Conservation (phyloP, 208 protist species). For the Acanthamoeba castellanii region DNA sequence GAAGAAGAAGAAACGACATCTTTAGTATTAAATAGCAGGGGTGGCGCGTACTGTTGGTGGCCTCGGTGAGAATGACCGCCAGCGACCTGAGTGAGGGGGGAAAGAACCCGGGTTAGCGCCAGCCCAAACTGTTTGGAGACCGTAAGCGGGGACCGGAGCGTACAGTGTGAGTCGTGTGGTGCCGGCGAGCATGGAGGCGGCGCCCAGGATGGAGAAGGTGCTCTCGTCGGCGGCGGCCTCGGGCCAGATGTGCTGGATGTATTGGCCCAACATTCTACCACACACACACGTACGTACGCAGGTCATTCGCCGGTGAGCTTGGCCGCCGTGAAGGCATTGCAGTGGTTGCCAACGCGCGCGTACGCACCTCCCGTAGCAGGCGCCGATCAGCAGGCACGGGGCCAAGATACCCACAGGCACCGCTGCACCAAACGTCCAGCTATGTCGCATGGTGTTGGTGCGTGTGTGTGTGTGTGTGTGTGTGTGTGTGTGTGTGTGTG, state of each 20-base stretch:
- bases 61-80: slow-evolving; percentile 39
- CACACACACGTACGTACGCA: not conserved
- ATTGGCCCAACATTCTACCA: slow-evolving; percentile 40
- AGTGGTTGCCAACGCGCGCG: too few species aligned
- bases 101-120: not conserved
- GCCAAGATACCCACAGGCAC: slow-evolving; percentile 27
- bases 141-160: not conserved
- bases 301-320: not conserved
- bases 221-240: slow-evolving; percentile 28
- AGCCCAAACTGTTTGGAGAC: not conserved
- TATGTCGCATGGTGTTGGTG: not conserved
- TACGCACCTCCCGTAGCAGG: slow-evolving; percentile 4
- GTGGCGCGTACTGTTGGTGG: slow-evolving; percentile 40
- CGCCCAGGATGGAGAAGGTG: slow-evolving; percentile 35
- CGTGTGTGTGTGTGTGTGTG: too few species aligned
- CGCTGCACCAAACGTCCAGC: slow-evolving; percentile 35
- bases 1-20: not conserved
- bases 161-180: slow-evolving; percentile 47
- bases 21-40: too few species aligned
- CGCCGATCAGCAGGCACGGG: slow-evolving; percentile 28
- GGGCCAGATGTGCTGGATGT: slow-evolving; percentile 34
- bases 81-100: not conserved
- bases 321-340: too few species aligned
- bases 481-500: too few species aligned
- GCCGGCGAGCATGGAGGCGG: slow-evolving; percentile 42